Evolutionary conservation across 1,284 basidiomycete genomes (phyloP), one percentile per base, ranked within the genome.

Genomic region (Acaromyces ingoldii): DNA sequence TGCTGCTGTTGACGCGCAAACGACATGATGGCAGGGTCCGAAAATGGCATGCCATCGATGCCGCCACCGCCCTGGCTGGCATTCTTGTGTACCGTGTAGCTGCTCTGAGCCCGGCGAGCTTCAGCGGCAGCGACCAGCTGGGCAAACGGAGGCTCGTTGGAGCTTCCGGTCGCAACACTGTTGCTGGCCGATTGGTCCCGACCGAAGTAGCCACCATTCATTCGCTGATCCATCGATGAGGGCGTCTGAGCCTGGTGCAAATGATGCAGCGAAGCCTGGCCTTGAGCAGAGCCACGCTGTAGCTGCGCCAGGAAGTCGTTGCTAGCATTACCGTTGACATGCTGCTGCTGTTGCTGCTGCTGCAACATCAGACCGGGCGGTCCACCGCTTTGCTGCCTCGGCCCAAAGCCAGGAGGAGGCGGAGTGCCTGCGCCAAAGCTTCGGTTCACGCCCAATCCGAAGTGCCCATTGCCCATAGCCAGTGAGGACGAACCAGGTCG

Each of bases 11-110:
- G 56, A 19, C 67, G 60, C 13, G 53, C 58, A 57, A 68, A 58
- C 29, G 61, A 64, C 65, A 70, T 65, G 52, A 70, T 66, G 17
- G 67, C 67, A 6, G 67, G 65, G 36, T 70, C 67, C 19, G 22
- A 17, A 40, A 46, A 55, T 11, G 46, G 53, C 37, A 49, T 24
- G 17, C 17, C 47, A 10, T 24, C 44, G 17, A 10, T 30, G 17
- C 44, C 52, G 13, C 48, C 45, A 1, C 48, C 55, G 17, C 38
- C 47, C 26, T 51, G 51, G 22, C 31, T 46, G 21, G 52, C 58
- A 38, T 53, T 24, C 24, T 52, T 33, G 42, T 22, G 13, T 10
- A 29, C 36, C 17, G 41, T 25, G 24, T 39, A 40, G 13, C 49
- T 33, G 22, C 29, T 21, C 26, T 19, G 57, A 24, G 51, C 51